These are phyloP conservation scores for Aegilops speltoides DNA, from an alignment of 176 grass and related monocot genomes.

Conservation along the genomic window DNA sequence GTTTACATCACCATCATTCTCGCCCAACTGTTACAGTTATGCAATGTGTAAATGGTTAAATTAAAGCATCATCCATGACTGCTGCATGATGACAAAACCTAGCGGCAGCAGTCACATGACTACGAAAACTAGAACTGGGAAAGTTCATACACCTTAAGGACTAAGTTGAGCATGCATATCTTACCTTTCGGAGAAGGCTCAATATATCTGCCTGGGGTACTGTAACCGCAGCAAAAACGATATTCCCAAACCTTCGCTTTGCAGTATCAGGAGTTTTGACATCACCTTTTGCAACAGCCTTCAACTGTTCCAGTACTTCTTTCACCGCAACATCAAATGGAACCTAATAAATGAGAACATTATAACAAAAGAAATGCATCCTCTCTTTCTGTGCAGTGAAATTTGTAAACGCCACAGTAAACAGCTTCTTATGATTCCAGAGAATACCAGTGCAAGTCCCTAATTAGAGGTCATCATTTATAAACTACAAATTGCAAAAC, in stretches of 20 bases:
- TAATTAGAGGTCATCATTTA: not conserved
- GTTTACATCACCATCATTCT: conserved; percentile 38
- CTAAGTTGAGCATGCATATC: conserved; percentile 3
- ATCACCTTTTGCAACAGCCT: conserved; percentile 76
- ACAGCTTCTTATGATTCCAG: not conserved
- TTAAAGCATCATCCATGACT: not conserved
- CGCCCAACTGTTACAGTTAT: conserved; percentile 55
- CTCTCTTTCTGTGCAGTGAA: not conserved
- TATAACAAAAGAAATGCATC: not conserved
- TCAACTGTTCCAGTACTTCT: conserved; percentile 78
- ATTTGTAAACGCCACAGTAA: not conserved
- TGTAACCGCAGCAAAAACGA: conserved; percentile 79
- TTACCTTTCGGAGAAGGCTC: conserved; percentile 65
- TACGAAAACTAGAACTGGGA: not conserved
- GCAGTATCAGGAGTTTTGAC: conserved; percentile 60
- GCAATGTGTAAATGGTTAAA: conserved; percentile 1
- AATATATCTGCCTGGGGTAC: conserved; percentile 56
- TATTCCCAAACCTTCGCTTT: conserved; percentile 84
- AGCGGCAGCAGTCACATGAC: too few relatives aligned
- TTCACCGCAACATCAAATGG: conserved; percentile 89
- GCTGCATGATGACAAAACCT: not conserved
- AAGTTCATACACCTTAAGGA: not conserved
- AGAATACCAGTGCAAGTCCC: not conserved
- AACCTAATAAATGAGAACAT: conserved; percentile 54
- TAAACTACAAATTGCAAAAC: not conserved